Percentiles rank a stretch among this genome's conserved stretches.
Evolutionary conservation across 2,329 filamentous ascomycete genomes (phyloP).

Genomic region (Xylaria sp.): DNA sequence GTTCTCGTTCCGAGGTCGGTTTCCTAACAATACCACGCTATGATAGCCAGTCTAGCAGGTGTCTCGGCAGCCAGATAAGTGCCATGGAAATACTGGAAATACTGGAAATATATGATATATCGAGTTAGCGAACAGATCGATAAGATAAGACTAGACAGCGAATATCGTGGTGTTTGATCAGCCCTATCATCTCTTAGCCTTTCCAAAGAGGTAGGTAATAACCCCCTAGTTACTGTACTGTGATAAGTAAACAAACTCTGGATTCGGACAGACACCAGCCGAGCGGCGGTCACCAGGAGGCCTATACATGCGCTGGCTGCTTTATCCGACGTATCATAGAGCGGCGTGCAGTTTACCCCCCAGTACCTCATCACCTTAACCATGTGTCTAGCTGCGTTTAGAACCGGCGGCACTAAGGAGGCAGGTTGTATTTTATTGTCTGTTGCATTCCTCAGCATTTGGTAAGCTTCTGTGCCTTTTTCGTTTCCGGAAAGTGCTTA

Average conservation of each 20-base stretch:
- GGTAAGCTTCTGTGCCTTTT: conserved; percentile 2
- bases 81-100: no score
- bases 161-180: background rate
- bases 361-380: background rate
- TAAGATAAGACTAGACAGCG: background rate
- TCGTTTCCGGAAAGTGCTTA: background rate
- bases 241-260: background rate
- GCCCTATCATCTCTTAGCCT: background rate
- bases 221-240: no score
- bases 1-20: no score
- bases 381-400: background rate
- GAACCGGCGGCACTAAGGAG: background rate
- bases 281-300: background rate
- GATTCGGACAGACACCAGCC: background rate
- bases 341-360: background rate
- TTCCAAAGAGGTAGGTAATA: background rate
- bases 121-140: background rate
- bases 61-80: no score
- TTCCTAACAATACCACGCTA: no score
- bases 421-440: background rate
- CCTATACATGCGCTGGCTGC: no score
- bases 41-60: no score
- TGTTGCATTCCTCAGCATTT: conserved; percentile 8
- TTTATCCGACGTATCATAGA: conserved; percentile 6
- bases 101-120: background rate